Conservation (phyloP, 805 yeast genomes). For the Vanderwaltozyma yarrowii region DNA sequence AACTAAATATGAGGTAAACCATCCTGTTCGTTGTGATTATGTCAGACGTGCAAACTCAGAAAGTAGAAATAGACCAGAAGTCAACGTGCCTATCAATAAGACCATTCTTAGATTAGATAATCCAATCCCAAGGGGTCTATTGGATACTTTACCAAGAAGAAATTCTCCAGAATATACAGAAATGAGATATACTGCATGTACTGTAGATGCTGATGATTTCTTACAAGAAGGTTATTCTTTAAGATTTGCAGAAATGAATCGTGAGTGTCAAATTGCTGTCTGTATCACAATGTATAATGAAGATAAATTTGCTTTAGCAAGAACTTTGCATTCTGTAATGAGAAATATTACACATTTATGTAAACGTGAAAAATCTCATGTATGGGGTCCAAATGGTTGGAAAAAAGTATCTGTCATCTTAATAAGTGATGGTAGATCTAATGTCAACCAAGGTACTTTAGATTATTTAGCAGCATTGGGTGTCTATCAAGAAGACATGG, state of each 20-base stretch:
- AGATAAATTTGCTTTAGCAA: slow-evolving; percentile 77
- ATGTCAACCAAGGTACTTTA: slow-evolving; percentile 72
- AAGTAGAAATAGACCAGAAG: slow-evolving; percentile 51
- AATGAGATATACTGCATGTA: slow-evolving; percentile 96
- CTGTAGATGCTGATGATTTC: slow-evolving; percentile 85
- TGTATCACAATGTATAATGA: slow-evolving; percentile 98
- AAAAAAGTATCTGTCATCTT: slow-evolving; percentile 87
- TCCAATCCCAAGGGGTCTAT: slow-evolving; percentile 84
- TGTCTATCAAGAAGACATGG: slow-evolving; percentile 94
- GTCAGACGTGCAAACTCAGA: slow-evolving; percentile 51
- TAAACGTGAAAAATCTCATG: slow-evolving; percentile 65
- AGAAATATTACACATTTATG: slow-evolving; percentile 82
- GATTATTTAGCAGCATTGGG: slow-evolving; percentile 92
- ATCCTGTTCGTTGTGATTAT: slow-evolving; percentile 27
- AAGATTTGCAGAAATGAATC: slow-evolving; percentile 73
- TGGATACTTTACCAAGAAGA: slow-evolving; percentile 73
- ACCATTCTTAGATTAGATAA: slow-evolving; percentile 69
- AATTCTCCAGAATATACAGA: slow-evolving; percentile 89
- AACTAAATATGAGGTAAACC: slow-evolving; percentile 29
- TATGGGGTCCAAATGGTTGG: slow-evolving; percentile 98
- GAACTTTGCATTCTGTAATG: slow-evolving; percentile 93
- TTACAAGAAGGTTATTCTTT: slow-evolving; percentile 71
- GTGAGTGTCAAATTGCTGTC: slow-evolving; percentile 86
- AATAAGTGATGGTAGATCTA: slow-evolving; percentile 90
- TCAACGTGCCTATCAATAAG: slow-evolving; percentile 35